A percentile compares a stretch with the other conserved stretches of the same genome.
These are phyloP conservation scores for Lobulomyces angularis DNA, from an alignment of 192 early-diverging fungal genomes.

Conservation along the genomic window DNA sequence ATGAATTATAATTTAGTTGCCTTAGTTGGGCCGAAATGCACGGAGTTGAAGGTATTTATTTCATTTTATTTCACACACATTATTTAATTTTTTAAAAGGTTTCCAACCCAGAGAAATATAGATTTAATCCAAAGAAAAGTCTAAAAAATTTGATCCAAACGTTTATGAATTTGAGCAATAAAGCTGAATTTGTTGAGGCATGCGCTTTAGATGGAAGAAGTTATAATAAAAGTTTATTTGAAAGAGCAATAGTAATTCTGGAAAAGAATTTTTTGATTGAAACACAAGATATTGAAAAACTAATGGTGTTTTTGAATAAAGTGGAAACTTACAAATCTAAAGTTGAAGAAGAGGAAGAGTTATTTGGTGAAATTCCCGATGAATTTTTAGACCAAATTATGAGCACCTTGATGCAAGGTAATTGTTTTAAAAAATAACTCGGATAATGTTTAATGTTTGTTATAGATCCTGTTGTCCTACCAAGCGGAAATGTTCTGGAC, in stretches of 20 bases:
- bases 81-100: conserved; percentile 38
- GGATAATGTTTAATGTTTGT: conserved; percentile 74
- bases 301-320: conserved; percentile 53
- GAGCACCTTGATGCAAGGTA: conserved; percentile 4
- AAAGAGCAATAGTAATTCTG: conserved; percentile 59
- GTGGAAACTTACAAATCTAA: conserved; percentile 55
- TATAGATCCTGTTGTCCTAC: conserved; percentile 86
- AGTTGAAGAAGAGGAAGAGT: conserved; percentile 60
- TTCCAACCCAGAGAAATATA: conserved; percentile 71
- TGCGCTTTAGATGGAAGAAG: conserved; percentile 76
- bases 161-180: conserved; percentile 59
- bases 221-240: conserved; percentile 67
- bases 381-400: conserved; percentile 78
- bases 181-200: conserved; percentile 61
- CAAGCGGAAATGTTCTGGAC: conserved; percentile 73
- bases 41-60: conserved; percentile 62
- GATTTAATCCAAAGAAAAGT: conserved; percentile 72
- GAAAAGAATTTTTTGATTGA: conserved; percentile 49
- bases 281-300: conserved; percentile 36
- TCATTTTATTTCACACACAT: conserved; percentile 5
- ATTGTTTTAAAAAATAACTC: conserved; percentile 53
- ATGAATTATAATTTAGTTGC: conserved; percentile 84
- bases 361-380: conserved; percentile 72
- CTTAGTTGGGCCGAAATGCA: conserved; percentile 82
- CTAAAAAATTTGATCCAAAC: conserved; percentile 75